These are phyloP conservation scores for Ganoderma sinense DNA, from an alignment of 1,284 basidiomycete species.

Conservation along the genomic window DNA sequence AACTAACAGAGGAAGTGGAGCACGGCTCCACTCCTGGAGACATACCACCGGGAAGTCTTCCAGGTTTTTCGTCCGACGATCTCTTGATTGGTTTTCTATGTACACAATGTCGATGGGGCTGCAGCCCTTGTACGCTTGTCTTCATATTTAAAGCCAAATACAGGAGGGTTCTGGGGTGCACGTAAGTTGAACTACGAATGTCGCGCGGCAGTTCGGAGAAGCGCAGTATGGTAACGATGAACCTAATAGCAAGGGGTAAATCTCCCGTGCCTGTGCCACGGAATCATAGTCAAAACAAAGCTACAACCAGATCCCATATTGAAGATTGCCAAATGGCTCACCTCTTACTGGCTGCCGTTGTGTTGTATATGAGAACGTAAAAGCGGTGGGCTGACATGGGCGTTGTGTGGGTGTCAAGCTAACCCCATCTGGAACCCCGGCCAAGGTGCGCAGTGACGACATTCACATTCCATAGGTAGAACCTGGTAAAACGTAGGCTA, in stretches of 20 bases:
- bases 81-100: no score
- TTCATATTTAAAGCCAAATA: neutral
- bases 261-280: neutral
- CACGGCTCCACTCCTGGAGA: neutral
- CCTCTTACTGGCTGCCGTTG: slow-evolving; percentile 1
- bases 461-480: neutral
- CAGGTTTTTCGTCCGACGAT: neutral
- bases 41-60: neutral
- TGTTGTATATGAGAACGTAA: neutral
- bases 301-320: neutral
- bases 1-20: neutral
- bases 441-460: neutral
- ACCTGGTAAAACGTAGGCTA: neutral
- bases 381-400: neutral
- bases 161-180: neutral
- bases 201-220: neutral
- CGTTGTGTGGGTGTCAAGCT: neutral
- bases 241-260: neutral
- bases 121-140: neutral
- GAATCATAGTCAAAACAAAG: neutral
- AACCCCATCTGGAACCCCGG: neutral
- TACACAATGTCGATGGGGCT: neutral
- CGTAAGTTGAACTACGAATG: neutral
- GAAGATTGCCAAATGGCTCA: neutral
- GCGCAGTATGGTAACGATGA: neutral